Percentiles rank a stretch among this genome's conserved stretches.
Evolutionary conservation across 371 early-diverging fungal species (phyloP).

Genomic region (Haplosporangium sp.): DNA sequence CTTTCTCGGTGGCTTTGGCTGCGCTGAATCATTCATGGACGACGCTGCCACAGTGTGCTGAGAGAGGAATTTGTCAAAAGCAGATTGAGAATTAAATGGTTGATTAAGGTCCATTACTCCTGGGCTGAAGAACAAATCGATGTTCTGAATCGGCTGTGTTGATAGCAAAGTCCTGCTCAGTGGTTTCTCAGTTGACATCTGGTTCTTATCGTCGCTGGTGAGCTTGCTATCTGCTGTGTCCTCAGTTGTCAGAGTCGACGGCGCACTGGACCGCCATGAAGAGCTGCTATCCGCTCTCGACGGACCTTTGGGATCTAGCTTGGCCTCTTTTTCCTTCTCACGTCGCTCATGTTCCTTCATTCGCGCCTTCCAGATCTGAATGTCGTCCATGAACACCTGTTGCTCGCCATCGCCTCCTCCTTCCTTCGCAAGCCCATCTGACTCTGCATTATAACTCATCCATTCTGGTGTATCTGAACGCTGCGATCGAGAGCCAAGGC

Average conservation of each 20-base stretch:
- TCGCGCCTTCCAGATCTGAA: slow-evolving; percentile 72
- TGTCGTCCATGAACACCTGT: slow-evolving; percentile 60
- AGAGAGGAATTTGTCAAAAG: slow-evolving; percentile 59
- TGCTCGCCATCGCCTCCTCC: slow-evolving; percentile 43
- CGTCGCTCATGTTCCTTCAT: slow-evolving; percentile 71
- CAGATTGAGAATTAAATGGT: slow-evolving; percentile 48
- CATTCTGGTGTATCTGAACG: slow-evolving; percentile 69
- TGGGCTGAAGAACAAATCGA: slow-evolving; percentile 56
- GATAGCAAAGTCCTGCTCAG: slow-evolving; percentile 24
- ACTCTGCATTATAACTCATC: slow-evolving; percentile 74
- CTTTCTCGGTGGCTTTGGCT: slow-evolving; percentile 36
- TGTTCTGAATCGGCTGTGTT: slow-evolving; percentile 49
- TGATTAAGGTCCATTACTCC: slow-evolving; percentile 55
- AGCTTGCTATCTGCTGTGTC: slow-evolving; percentile 11
- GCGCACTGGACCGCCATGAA: slow-evolving; percentile 52
- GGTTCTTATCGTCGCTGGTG: background rate
- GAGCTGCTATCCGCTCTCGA: slow-evolving; percentile 55
- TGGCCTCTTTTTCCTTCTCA: slow-evolving; percentile 49
- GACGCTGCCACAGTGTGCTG: slow-evolving; percentile 55
- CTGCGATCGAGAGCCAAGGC: slow-evolving; percentile 17
- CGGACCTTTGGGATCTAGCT: slow-evolving; percentile 28
- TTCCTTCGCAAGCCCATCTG: slow-evolving; percentile 50
- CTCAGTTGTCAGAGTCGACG: slow-evolving; percentile 3
- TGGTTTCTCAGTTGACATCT: slow-evolving; percentile 16
- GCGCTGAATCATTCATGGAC: slow-evolving; percentile 15